Base-by-base conservation (phyloP, 2,329 filamentous ascomycete species). In the Sarocladium brachiariae region DNA sequence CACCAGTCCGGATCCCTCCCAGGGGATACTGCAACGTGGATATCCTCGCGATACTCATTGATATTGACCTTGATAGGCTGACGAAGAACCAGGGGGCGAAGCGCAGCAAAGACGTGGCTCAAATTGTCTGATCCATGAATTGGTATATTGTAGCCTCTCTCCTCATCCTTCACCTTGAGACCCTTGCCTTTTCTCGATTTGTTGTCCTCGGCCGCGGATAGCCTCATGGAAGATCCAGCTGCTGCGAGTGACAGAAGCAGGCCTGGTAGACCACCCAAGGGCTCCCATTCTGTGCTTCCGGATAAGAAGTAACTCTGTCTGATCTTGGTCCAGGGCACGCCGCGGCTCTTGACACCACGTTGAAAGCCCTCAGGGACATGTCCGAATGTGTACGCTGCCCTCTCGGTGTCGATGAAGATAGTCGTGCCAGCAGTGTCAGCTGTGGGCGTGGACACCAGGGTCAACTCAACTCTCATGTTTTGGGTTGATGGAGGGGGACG, bases 361-460 rank as follows among this genome's bases (percentile, higher is more conserved):
- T 97, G 93, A 1, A 86, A 86, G 14, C 92, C 93, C 67, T 99
- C 93, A 9, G 83, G 72, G 14, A 92, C 66, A 59, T 86, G 84
- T 18, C 93, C 93, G 61, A 99, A 86, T 14, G 96, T 58, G 66
- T 99, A 99, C 52, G 88, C 80, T 59, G 86, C 84, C 60, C 83
- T 80, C 59, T 92, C 87, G 61, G 90, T 91, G 63, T 92, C 84
- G 6, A 99, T 73, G 33, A 89, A 64, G 27, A 97, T 66, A 47
- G 81, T 79, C 2, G 89, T 88, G 50, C 92, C 92, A 1, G 84
- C 80, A 18, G 90, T 96, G 68, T 99, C 93, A 53, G 85, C 86
- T 57, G 92, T 93, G 13, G 92, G 92, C n/a, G 43, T 47, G 4
- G 43, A 53, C 43, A 86, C 87, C 16, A 84, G 86, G 54, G 92